These are phyloP conservation scores for Solanum arcanum DNA, from an alignment of 257 asterid species.

Conservation along the genomic window DNA sequence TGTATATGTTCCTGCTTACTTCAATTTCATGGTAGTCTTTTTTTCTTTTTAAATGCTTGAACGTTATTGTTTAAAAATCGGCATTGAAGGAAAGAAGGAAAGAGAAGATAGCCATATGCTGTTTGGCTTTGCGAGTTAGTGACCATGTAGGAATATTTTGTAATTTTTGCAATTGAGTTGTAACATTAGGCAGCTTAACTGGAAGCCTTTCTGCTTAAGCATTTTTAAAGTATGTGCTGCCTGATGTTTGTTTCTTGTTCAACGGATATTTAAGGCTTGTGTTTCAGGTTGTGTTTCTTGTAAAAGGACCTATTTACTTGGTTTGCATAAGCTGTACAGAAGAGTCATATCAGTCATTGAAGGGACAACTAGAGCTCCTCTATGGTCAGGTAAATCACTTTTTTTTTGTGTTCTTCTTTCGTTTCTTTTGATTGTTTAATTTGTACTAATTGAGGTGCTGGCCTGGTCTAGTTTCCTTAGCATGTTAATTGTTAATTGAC, in stretches of 20 bases:
- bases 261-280: neutral
- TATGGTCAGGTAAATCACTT: conserved; percentile 2
- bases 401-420: neutral
- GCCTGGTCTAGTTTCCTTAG: neutral
- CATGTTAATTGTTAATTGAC: neutral
- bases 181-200: neutral
- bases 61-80: neutral
- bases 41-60: neutral
- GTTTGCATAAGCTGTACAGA: conserved; percentile 98
- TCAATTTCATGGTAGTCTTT: neutral
- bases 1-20: neutral
- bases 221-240: neutral
- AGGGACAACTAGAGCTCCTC: conserved; percentile 84
- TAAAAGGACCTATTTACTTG: conserved; percentile 94
- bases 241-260: neutral
- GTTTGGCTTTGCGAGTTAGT: neutral
- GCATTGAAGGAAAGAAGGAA: neutral
- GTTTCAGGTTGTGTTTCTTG: conserved; percentile 84
- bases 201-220: neutral
- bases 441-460: neutral
- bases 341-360: conserved; percentile 84
- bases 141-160: neutral
- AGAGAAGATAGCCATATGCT: neutral
- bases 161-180: neutral
- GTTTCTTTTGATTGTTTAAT: neutral